A percentile compares a stretch with the other conserved stretches of the same genome.
Evolutionary conservation across 805 yeast genomes (phyloP).

Genomic region (Spathaspora boniae): DNA sequence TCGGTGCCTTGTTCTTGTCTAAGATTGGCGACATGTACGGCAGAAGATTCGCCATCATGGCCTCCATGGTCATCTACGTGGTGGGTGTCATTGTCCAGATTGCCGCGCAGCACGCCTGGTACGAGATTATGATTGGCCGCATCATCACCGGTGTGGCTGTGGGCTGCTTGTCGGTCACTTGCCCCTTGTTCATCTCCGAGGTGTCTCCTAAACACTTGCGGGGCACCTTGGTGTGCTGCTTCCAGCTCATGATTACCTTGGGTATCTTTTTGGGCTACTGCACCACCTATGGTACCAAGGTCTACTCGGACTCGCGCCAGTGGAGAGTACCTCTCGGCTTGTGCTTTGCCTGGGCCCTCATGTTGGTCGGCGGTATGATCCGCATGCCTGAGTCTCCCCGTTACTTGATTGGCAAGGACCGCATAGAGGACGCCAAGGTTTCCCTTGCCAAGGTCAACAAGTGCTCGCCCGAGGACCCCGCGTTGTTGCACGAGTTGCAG

Average conservation of each 20-base stretch:
- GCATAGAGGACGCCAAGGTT: slow-evolving; percentile 48
- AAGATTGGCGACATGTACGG: slow-evolving; percentile 58
- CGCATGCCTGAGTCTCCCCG: slow-evolving; percentile 71
- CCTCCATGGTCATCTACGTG: slow-evolving; percentile 52
- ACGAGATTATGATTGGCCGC: slow-evolving; percentile 63
- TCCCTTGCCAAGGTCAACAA: slow-evolving; percentile 59
- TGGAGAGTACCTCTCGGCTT: slow-evolving; percentile 68
- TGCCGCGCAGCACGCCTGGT: slow-evolving; percentile 52
- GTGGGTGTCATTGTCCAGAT: slow-evolving; percentile 62
- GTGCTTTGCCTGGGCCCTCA: slow-evolving; percentile 49
- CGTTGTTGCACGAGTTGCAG: slow-evolving; percentile 50
- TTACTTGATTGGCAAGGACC: slow-evolving; percentile 49
- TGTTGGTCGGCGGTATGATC: slow-evolving; percentile 48
- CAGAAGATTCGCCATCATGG: slow-evolving; percentile 53
- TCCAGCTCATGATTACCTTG: slow-evolving; percentile 65
- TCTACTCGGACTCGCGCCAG: slow-evolving; percentile 46
- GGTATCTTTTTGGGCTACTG: slow-evolving; percentile 73
- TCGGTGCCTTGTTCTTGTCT: slow-evolving; percentile 62
- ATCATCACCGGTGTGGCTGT: slow-evolving; percentile 71
- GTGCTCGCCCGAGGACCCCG: slow-evolving; percentile 48
- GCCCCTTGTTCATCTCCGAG: slow-evolving; percentile 66
- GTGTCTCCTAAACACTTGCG: slow-evolving; percentile 67
- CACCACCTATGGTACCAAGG: slow-evolving; percentile 59
- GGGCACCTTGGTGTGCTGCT: slow-evolving; percentile 67
- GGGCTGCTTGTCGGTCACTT: slow-evolving; percentile 66